phyloP scores from a whole-genome alignment of 257 asterid genomes.

The Eucommia ulmoides region DNA sequence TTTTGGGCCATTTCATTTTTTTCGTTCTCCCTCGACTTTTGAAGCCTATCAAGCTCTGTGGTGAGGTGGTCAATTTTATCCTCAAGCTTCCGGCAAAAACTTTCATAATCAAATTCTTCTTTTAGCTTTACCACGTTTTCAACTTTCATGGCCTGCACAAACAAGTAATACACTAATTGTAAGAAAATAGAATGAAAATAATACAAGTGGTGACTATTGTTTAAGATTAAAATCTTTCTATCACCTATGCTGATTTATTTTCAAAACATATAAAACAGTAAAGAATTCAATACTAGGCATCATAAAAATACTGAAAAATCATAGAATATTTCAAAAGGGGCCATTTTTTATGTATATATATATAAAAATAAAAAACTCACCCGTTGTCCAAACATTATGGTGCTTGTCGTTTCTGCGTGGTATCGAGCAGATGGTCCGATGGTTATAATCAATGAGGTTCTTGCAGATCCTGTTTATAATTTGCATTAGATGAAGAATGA shows the following conservation, averaged over 20 bases:
- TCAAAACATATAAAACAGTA: no score
- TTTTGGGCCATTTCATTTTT: constrained; percentile 40
- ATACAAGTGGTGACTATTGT: no score
- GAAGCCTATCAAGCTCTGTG: constrained; percentile 61
- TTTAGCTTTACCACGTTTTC: constrained; percentile 63
- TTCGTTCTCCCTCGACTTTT: constrained; percentile 47
- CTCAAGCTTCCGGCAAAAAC: constrained; percentile 81
- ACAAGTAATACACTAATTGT: no score
- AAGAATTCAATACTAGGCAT: no score
- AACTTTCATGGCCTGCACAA: constrained; percentile 87
- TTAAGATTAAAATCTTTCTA: no score
- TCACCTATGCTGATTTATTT: no score
- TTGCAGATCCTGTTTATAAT: constrained; percentile 87
- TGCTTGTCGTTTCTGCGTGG: constrained; percentile 86
- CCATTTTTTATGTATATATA: no score
- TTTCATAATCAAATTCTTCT: constrained; percentile 89
- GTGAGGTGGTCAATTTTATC: constrained; percentile 65
- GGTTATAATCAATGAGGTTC: constrained; percentile 77
- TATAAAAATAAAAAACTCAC: constrained; percentile 34
- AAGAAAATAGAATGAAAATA: no score
- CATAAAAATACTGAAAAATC: no score
- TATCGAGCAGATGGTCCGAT: constrained; percentile 79
- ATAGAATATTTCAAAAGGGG: no score
- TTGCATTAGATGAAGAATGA: no score
- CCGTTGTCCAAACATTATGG: constrained; percentile 89